These are phyloP conservation scores for Zygoascus hellenicus DNA, from an alignment of 1,139 yeast species.

Conservation along the genomic window DNA sequence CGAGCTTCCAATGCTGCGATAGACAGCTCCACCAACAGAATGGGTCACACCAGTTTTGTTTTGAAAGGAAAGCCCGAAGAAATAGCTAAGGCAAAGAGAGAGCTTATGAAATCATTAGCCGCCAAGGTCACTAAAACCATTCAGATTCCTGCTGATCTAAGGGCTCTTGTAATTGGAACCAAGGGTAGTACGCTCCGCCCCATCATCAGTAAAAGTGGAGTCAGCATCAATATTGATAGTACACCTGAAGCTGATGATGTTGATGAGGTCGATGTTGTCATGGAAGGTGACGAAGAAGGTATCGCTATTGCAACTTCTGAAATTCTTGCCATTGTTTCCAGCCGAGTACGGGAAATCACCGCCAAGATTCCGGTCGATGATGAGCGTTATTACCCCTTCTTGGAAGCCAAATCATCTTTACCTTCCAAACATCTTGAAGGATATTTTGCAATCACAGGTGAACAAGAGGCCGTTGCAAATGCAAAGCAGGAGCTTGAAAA, in stretches of 20 bases:
- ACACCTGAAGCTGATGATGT: slow-evolving; percentile 41
- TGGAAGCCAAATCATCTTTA: slow-evolving; percentile 33
- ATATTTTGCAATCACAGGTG: slow-evolving; percentile 50
- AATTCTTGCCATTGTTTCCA: slow-evolving; percentile 68
- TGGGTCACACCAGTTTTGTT: slow-evolving; percentile 77
- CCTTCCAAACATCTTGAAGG: slow-evolving; percentile 30
- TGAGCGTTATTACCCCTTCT: slow-evolving; percentile 31
- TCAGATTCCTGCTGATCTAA: slow-evolving; percentile 68
- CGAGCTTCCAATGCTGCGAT: slow-evolving; percentile 59
- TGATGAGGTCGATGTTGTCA: slow-evolving; percentile 51
- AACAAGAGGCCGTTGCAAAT: slow-evolving; percentile 52
- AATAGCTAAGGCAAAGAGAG: slow-evolving; percentile 68
- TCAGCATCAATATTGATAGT: slow-evolving; percentile 18
- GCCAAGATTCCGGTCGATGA: slow-evolving; percentile 36
- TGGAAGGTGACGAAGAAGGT: slow-evolving; percentile 85
- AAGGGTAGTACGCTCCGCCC: slow-evolving; percentile 81
- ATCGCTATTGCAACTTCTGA: slow-evolving; percentile 65
- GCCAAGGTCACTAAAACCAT: slow-evolving; percentile 53
- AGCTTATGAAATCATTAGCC: slow-evolving; percentile 69
- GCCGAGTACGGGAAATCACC: slow-evolving; percentile 43
- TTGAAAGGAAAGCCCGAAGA: slow-evolving; percentile 69
- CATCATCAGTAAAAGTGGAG: slow-evolving; percentile 60
- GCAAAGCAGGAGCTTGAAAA: slow-evolving; percentile 34
- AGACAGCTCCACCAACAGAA: slow-evolving; percentile 77
- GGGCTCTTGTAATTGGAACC: slow-evolving; percentile 83